Evolutionary conservation across 1,284 basidiomycete species (phyloP), one percentile per base, ranked within the genome.

Genomic region (Ganoderma sinense): DNA sequence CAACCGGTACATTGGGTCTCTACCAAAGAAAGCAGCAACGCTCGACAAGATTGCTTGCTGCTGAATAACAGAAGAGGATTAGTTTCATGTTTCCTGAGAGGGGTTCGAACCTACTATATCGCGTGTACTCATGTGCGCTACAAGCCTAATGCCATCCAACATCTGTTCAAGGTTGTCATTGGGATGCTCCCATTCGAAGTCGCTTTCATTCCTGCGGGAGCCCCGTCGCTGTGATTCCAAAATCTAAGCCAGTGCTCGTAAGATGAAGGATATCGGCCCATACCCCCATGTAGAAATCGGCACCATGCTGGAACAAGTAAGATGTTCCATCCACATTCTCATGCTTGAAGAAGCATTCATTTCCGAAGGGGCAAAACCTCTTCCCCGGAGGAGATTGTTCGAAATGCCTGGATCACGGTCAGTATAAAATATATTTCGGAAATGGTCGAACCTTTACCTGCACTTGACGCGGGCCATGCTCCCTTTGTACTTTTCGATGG

Each of bases 291-390:
- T 84, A 87, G 39, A 82, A 79, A 31, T 87, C 86, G 26, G 85
- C 85, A 4, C 91, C 90, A 43, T 86, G 79, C 31, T 77, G 74
- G 74, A 92, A 91, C 1, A 86, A 74, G 73, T 88, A 83, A 0
- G 83, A 81, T 4, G 90, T 87, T 10, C 93, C 92, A 74, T 94
- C 92, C 1, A 80, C 79, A 40, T 91, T 89, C 64, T 82, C 75
- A 75, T 94, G 92, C 74, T 88, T 85, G 76, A 93, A 94, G 77
- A 94, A 93, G 76, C 92, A 94, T 68, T 94, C 92, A 58, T 83
- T 84, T 36, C 92, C 93, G 72, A 92, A 94, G 1, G 91, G 92
- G 79, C 92, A 94, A 65, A 84, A 85, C 0, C 88, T 87, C 51
- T 82, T 82, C 40, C 77, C 70, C 0, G 80, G 76, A 4, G 75